Evolutionary conservation across 441 rosid species (phyloP).

Genomic region (Hura crepitans): DNA sequence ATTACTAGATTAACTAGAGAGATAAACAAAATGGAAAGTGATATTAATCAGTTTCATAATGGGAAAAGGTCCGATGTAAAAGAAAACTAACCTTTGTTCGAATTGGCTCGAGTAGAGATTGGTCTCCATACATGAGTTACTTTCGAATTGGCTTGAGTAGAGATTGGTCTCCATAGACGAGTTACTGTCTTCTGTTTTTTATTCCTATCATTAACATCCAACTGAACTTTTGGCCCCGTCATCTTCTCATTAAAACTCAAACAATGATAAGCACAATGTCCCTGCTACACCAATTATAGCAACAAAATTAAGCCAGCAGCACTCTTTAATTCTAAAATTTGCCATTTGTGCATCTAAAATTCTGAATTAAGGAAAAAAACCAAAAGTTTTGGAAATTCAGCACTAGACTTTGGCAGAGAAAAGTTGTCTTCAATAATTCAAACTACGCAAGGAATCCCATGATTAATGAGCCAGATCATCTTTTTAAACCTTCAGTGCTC

Average conservation of each 20-base stretch:
- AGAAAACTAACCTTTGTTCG: conserved; percentile 39
- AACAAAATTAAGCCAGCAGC: conserved; percentile 14
- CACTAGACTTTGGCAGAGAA: neutral
- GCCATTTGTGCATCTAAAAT: neutral
- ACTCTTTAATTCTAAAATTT: neutral
- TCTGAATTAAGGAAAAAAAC: neutral
- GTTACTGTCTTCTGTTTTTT: conserved; percentile 38
- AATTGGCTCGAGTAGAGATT: conserved; percentile 42
- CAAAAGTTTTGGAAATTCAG: neutral
- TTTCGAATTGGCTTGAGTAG: conserved; percentile 44
- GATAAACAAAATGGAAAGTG: neutral
- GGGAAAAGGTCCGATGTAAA: neutral
- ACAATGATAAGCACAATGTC: conserved; percentile 25
- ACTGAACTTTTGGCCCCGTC: conserved; percentile 28
- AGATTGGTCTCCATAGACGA: conserved; percentile 53
- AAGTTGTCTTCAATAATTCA: neutral
- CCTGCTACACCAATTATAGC: conserved; percentile 24
- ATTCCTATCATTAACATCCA: conserved; percentile 24
- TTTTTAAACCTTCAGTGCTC: too few species aligned
- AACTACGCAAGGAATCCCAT: neutral
- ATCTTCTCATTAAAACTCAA: conserved; percentile 35
- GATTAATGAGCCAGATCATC: too few species aligned
- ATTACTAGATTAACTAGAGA: neutral
- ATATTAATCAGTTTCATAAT: neutral
- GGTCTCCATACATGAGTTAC: conserved; percentile 55